Conservation (phyloP, 2,329 filamentous ascomycete species). For the Pseudocercospora cruenta region DNA sequence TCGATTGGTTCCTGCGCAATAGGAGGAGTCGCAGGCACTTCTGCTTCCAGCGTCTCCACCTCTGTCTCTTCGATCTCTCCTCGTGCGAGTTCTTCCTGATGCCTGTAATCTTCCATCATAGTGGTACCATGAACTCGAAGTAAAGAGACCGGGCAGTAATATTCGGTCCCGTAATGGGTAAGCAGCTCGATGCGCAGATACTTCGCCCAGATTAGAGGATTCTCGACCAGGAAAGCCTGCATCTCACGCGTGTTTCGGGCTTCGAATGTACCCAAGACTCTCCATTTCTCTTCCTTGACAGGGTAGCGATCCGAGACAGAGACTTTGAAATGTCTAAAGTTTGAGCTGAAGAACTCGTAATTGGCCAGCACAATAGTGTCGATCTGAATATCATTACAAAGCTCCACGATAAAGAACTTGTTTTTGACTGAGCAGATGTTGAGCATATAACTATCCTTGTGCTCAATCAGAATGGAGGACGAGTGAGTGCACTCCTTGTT, state of each 20-base stretch:
- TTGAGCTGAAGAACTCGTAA: constrained; percentile 98
- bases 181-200: constrained; percentile 92
- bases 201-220: constrained; percentile 92
- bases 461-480: constrained; percentile 87
- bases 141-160: constrained; percentile 90
- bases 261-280: constrained; percentile 82
- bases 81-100: constrained; percentile 71
- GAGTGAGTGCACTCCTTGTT: constrained; percentile 84
- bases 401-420: constrained; percentile 92
- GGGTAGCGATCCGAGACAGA: constrained; percentile 95
- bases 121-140: constrained; percentile 90
- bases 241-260: constrained; percentile 91
- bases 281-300: constrained; percentile 90
- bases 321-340: constrained; percentile 86
- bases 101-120: constrained; percentile 92
- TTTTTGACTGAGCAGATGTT: constrained; percentile 84
- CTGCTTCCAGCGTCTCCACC: constrained; percentile 19
- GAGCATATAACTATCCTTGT: constrained; percentile 98
- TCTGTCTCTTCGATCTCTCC: constrained; percentile 61
- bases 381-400: constrained; percentile 83
- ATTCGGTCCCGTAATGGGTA: constrained; percentile 93
- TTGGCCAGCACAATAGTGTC: constrained; percentile 98
- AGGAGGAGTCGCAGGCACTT: constrained; percentile 22
- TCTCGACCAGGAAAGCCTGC: constrained; percentile 90
- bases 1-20: constrained; percentile 20